phyloP scores from a whole-genome alignment of 2,329 filamentous ascomycete genomes.

The Parastagonospora nodorum region DNA sequence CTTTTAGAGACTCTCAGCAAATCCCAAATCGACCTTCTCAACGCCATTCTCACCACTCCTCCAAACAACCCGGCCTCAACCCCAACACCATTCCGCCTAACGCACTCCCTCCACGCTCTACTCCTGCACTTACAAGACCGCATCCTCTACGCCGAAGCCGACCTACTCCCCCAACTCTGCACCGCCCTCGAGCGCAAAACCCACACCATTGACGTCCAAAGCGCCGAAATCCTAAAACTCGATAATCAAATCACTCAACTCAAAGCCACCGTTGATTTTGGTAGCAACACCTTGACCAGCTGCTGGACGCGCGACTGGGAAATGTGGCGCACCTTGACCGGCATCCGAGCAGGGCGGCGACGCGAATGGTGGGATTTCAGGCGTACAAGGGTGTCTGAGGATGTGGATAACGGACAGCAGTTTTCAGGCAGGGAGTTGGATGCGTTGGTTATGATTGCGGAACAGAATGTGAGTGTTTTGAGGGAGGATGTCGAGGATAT shows the following conservation, averaged over 20 bases:
- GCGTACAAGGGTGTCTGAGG: neutral
- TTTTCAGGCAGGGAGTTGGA: constrained; percentile 16
- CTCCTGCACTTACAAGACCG: constrained; percentile 14
- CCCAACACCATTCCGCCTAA: constrained; percentile 5
- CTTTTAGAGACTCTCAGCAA: constrained; percentile 6
- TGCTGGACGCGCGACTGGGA: constrained; percentile 25
- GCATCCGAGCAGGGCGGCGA: constrained; percentile 5
- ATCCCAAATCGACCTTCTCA: constrained; percentile 12
- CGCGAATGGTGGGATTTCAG: neutral
- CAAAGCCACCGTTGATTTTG: constrained; percentile 9
- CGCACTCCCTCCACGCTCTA: constrained; percentile 14
- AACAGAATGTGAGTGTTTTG: constrained; percentile 23
- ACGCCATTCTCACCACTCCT: neutral
- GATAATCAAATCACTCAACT: constrained; percentile 9
- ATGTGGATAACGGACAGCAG: neutral
- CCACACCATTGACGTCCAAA: neutral
- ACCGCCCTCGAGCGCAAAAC: constrained; percentile 10
- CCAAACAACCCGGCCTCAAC: neutral
- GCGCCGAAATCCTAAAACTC: neutral
- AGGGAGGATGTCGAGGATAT: constrained; percentile 27
- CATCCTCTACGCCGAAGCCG: constrained; percentile 16
- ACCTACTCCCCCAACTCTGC: constrained; percentile 15
- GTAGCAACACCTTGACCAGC: constrained; percentile 6
- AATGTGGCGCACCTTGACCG: constrained; percentile 10
- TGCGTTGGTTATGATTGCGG: constrained; percentile 11